A percentile compares a stretch with the other conserved stretches of the same genome.
Evolutionary conservation across 176 grass and related monocot species (phyloP).

Genomic region (Puya raimondii): DNA sequence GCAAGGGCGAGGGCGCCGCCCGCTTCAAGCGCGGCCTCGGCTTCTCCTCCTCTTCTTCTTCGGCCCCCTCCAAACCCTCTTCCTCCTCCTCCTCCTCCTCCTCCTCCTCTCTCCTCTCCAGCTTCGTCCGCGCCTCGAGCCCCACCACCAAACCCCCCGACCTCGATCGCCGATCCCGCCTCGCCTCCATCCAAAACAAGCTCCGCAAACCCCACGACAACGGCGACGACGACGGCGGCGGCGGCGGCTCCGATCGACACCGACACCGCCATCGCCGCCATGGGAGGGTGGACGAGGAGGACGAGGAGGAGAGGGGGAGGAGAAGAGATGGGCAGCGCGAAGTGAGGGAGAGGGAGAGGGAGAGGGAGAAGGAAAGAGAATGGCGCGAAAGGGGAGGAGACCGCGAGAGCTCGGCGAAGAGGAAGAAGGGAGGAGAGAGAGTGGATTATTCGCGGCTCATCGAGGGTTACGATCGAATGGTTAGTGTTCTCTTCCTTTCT

Average conservation of each 20-base stretch:
- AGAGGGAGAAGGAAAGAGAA: neutral
- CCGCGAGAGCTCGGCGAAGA: slow-evolving; percentile 25
- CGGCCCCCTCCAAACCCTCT: slow-evolving; percentile 36
- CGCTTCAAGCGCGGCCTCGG: slow-evolving; percentile 91
- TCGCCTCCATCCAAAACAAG: neutral
- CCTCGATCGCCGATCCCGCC: neutral
- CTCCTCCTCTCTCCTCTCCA: slow-evolving; percentile 54
- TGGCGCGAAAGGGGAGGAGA: slow-evolving; percentile 5
- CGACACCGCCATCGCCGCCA: slow-evolving; percentile 4
- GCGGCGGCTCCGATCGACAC: slow-evolving; percentile 12
- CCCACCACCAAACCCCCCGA: slow-evolving; percentile 8
- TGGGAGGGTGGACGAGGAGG: slow-evolving; percentile 2
- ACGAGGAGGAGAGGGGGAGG: neutral
- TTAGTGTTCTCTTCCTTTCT: slow-evolving; percentile 19
- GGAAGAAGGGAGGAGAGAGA: slow-evolving; percentile 20
- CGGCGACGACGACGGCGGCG: neutral
- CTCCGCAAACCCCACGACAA: slow-evolving; percentile 4
- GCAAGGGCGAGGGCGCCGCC: slow-evolving; percentile 90
- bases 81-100: slow-evolving; percentile 4
- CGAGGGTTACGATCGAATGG: slow-evolving; percentile 81
- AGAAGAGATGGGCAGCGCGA: slow-evolving; percentile 25
- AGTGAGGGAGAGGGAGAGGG: slow-evolving; percentile 14
- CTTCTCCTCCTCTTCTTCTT: slow-evolving; percentile 32
- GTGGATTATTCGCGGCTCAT: slow-evolving; percentile 69
- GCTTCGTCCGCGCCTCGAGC: slow-evolving; percentile 50